Percentiles rank a stretch among this genome's conserved stretches.
Evolutionary conservation across 2,329 filamentous ascomycete species (phyloP).

Genomic region (Fusarium sp.): DNA sequence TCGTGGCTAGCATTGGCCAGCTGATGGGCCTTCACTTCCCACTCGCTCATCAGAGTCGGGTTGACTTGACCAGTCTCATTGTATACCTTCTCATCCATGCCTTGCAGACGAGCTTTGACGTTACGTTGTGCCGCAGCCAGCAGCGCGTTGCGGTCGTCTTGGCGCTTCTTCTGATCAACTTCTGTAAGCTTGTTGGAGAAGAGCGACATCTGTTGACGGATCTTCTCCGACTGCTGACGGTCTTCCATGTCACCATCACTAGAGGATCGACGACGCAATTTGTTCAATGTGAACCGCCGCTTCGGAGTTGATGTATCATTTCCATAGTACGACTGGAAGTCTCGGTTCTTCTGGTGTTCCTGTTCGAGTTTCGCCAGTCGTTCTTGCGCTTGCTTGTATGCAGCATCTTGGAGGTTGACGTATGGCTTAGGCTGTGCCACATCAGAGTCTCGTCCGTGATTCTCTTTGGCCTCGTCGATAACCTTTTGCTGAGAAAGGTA

Average conservation of each 20-base stretch:
- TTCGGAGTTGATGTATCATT: constrained; percentile 52
- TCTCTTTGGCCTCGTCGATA: constrained; percentile 62
- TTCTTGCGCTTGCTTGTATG: constrained; percentile 86
- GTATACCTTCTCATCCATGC: constrained; percentile 85
- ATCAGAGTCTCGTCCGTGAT: constrained; percentile 50
- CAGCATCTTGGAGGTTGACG: constrained; percentile 82
- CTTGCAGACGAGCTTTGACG: constrained; percentile 80
- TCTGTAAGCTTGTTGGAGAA: constrained; percentile 75
- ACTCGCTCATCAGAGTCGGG: constrained; percentile 76
- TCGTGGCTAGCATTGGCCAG: constrained; percentile 75
- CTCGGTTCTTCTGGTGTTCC: constrained; percentile 70
- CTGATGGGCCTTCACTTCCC: constrained; percentile 81
- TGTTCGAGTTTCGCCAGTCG: constrained; percentile 83
- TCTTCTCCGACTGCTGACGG: constrained; percentile 75
- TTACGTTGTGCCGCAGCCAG: constrained; percentile 86
- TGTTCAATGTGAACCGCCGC: constrained; percentile 63
- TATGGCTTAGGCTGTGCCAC: constrained; percentile 63
- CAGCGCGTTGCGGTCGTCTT: constrained; percentile 78
- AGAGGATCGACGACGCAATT: constrained; percentile 71
- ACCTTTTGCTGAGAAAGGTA: constrained; percentile 76
- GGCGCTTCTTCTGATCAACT: constrained; percentile 78
- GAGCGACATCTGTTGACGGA: constrained; percentile 82
- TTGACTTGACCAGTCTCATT: constrained; percentile 79
- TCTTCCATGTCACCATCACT: constrained; percentile 76
- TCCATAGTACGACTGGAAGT: constrained; percentile 83